Percentiles rank a stretch among this genome's conserved stretches.
Conservation (phyloP, 2,329 filamentous ascomycete species). For the Cladosporium sp. region DNA sequence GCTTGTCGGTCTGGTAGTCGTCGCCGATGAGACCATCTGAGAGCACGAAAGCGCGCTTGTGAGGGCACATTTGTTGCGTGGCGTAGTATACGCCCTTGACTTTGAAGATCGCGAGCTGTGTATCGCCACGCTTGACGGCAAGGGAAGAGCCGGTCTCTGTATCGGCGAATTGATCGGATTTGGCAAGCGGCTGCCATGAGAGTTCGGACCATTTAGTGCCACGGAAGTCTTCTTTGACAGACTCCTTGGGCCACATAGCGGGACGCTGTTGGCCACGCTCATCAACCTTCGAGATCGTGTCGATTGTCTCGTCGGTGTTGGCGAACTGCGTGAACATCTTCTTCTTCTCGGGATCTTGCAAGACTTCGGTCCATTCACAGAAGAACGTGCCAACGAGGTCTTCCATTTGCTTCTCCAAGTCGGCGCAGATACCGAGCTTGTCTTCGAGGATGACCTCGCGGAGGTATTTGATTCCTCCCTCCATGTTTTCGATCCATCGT, state of each 20-base stretch:
- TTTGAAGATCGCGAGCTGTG: constrained; percentile 84
- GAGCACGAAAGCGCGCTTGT: constrained; percentile 87
- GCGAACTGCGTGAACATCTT: constrained; percentile 78
- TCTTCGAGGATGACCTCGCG: constrained; percentile 81
- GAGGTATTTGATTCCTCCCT: constrained; percentile 81
- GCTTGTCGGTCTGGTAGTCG: constrained; percentile 57
- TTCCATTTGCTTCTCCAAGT: constrained; percentile 85
- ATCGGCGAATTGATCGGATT: constrained; percentile 67
- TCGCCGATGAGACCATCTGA: constrained; percentile 82
- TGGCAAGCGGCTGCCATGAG: constrained; percentile 78
- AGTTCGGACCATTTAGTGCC: constrained; percentile 65
- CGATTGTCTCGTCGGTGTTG: constrained; percentile 72
- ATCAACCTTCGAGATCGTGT: constrained; percentile 65
- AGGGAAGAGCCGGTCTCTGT: constrained; percentile 71
- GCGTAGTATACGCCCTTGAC: constrained; percentile 78
- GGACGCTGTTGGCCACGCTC: constrained; percentile 75
- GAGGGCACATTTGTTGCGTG: constrained; percentile 92
- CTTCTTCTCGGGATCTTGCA: constrained; percentile 66
- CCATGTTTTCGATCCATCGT: constrained; percentile 80
- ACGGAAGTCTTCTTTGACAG: constrained; percentile 70
- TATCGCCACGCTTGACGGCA: constrained; percentile 82
- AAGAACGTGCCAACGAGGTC: constrained; percentile 81
- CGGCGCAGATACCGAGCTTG: constrained; percentile 79
- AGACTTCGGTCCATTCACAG: constrained; percentile 86
- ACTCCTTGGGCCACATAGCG: constrained; percentile 72